These are phyloP conservation scores for Bipolaris gigantea DNA, from an alignment of 2,329 filamentous ascomycete genomes.

Conservation along the genomic window DNA sequence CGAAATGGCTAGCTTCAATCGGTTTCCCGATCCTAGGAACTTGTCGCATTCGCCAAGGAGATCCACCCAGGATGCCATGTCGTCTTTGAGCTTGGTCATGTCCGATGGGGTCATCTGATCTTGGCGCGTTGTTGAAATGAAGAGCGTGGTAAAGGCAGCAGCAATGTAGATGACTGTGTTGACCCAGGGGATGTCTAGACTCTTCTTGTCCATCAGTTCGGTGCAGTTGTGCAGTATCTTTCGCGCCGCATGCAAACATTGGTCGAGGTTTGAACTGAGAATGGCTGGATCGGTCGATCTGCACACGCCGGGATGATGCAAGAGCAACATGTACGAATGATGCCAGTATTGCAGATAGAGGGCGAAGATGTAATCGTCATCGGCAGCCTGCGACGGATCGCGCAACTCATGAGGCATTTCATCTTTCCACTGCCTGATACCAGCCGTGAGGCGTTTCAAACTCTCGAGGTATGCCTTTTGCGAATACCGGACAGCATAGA, in stretches of 20 bases:
- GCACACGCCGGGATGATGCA: slow-evolving; percentile 58
- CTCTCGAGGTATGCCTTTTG: slow-evolving; percentile 65
- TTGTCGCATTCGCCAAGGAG: slow-evolving; percentile 68
- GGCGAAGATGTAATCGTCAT: slow-evolving; percentile 53
- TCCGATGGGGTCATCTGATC: slow-evolving; percentile 62
- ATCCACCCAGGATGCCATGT: slow-evolving; percentile 71
- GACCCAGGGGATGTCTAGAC: slow-evolving; percentile 78
- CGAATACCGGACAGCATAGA: slow-evolving; percentile 71
- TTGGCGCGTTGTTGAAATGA: slow-evolving; percentile 68
- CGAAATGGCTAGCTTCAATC: slow-evolving; percentile 53
- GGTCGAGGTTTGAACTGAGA: slow-evolving; percentile 55
- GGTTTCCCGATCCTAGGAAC: slow-evolving; percentile 58
- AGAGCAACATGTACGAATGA: slow-evolving; percentile 53
- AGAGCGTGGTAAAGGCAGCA: slow-evolving; percentile 72
- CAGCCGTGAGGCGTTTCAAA: slow-evolving; percentile 66
- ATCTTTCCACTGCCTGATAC: slow-evolving; percentile 64
- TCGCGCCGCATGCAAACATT: slow-evolving; percentile 67
- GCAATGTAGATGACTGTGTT: slow-evolving; percentile 71
- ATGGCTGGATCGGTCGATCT: slow-evolving; percentile 60
- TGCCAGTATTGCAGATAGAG: slow-evolving; percentile 55
- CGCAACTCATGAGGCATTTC: slow-evolving; percentile 64
- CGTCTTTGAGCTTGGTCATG: slow-evolving; percentile 61
- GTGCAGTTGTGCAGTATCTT: slow-evolving; percentile 64
- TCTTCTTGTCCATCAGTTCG: slow-evolving; percentile 64
- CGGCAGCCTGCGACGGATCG: slow-evolving; percentile 49